Conservation (phyloP, 78 protist species). For the Dictyostelium discoideum region dicty_2.7 NC_007090.3:1619501-1620000, state of each 20-base stretch:
- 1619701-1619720: neutral
- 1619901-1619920: neutral
- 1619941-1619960: neutral
- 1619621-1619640: slow-evolving; percentile 44
- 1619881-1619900: neutral
- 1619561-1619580: slow-evolving; percentile 53
- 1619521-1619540: neutral
- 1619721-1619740: neutral
- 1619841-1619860: neutral
- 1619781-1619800: neutral
- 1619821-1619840: neutral
- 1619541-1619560: neutral
- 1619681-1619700: slow-evolving; percentile 5
- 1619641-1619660: slow-evolving; percentile 5
- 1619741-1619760: neutral
- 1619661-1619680: neutral
- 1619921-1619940: neutral
- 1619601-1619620: slow-evolving; percentile 26
- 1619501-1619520: neutral
- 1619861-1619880: neutral
- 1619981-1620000: neutral
- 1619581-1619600: slow-evolving; percentile 64
- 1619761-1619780: neutral
- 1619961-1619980: neutral
- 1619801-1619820: neutral